Base-by-base conservation (phyloP, 768 basidiomycete genomes). In the Leccinum disarticulatum region DNA sequence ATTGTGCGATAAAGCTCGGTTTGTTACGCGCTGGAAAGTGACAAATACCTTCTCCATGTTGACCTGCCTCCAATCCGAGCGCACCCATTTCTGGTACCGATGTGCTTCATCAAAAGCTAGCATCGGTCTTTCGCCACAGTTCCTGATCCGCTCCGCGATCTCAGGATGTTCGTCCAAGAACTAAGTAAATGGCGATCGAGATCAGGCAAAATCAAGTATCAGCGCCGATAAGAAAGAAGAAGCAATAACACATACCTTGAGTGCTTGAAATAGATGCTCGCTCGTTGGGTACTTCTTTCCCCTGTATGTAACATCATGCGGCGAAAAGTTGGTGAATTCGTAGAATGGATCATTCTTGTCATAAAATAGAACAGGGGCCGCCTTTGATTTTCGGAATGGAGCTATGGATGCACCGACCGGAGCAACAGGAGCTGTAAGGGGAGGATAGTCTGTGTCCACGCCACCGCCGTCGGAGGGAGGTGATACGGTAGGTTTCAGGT, bases 191-290 rank as follows among this genome's bases (percentile, higher is more conserved):
- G 8, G 5, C 7, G 43, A 58, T 28, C 36, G 14, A 54, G 10
- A 28, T 17, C 50, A 60, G 31, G 33, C n/a, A 49, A 50, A 46
- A 25, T 30, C 1, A 31, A 58, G 17, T 1, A 36, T 58, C 56
- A 59, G 48, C 8, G 51, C 22, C 7, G 27, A 28, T 9, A 31
- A 56, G 7, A 25, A 10, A 27, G 22, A 9, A 19, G 11, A 49
- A 17, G 1, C 11, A 15, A 11, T 2, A 58, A 49, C 10, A 54
- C 70, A 11, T 56, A 85, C 87, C 70, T 88, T 90, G 74, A 89
- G 81, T 3, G 88, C 85, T 64, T 90, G 88, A 66, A 88, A 90
- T 11, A 90, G 79, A 70, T 90, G 89, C 68, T 90, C 89, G 67
- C 87, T 87, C 1, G 88, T 91, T 1, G 88, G 87, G 67, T 90